Base-by-base conservation (phyloP, 441 rosid species). In the Gossypium gossypioides region DNA sequence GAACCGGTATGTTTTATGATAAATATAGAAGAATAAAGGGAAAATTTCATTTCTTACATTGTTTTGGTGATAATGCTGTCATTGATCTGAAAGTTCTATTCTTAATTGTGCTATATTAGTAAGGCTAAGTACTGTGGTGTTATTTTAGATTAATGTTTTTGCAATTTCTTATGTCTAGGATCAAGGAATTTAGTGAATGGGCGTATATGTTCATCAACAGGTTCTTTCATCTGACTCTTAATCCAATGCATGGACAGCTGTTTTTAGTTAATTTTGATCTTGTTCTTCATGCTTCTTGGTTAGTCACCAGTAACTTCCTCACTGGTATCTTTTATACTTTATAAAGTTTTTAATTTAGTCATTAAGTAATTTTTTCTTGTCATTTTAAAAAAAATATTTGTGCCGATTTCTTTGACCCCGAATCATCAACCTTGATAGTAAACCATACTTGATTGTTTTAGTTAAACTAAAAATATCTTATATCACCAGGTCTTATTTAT, bases 181-280 rank as follows among this genome's bases (percentile, higher is more conserved):
- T 95, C 76, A 91, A 78, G 82, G 97, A 88, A 64, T 92, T 95
- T 71, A 92, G 81, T 81, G 99, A 95, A 83, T 95, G 97, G 97
- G 40, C n/a, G 37, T 32, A 34, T 93, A 95, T 77, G 96, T 95
- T 72, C 99, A 95, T 84, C 97, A 95, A 75, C 94, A 91, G 96
- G 99, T 95, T 72, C 77, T 80, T 44, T 71, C 68, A 24, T 62
- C 40, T 65, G 46, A 51, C 40, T 24, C 6, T 25, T 71, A 55
- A 32, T 40, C 44, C 25, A 24, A 44, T 54, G 61, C 42, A 34
- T 32, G 12, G 61, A 16, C 0, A n/a, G 29, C 56, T 71, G 21
- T 71, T 25, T 34, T 6, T 52, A 15, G 68, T 66, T 9, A 25
- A 46, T 56, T 37, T 1, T 68, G 73, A 48, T n/a, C 40, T 46